Percentiles rank a stretch among this genome's conserved stretches.
Conservation (phyloP, 2,329 filamentous ascomycete species). For the Sporothrix mexicana region DNA sequence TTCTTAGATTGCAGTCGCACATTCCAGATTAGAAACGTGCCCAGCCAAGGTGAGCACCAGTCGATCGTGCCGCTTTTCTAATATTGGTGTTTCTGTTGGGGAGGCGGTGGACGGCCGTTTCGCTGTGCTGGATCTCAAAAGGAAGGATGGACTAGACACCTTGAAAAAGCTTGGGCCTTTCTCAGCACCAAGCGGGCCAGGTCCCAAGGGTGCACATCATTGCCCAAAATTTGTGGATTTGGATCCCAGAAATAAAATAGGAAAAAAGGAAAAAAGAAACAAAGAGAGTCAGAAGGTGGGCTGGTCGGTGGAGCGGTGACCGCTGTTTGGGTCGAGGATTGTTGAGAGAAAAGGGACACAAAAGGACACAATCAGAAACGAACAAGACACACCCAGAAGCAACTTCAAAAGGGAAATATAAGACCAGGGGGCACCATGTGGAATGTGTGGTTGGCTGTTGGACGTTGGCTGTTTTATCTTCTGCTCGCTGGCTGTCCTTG, state of each 20-base stretch:
- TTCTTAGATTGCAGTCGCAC: not conserved
- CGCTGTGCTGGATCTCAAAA: not conserved
- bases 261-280: no score
- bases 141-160: constrained; percentile 4
- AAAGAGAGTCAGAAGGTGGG: constrained; percentile 6
- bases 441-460: constrained; percentile 15
- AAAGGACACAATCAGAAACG: not conserved
- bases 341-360: constrained; percentile 14
- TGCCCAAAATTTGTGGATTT: constrained; percentile 13
- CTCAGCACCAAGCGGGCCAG: constrained; percentile 14
- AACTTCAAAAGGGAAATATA: not conserved
- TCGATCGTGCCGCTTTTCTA: constrained; percentile 22
- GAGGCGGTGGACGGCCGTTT: not conserved
- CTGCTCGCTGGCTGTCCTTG: not conserved
- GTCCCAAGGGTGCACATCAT: constrained; percentile 13
- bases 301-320: constrained; percentile 20
- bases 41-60: constrained; percentile 14
- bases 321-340: constrained; percentile 25
- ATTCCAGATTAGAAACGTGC: not conserved
- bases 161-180: constrained; percentile 23
- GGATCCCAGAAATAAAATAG: not conserved
- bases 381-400: not conserved
- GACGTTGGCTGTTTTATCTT: not conserved
- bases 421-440: not conserved
- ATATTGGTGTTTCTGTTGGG: constrained; percentile 28